phyloP scores from a whole-genome alignment of 2,329 filamentous ascomycete genomes.

The Botrytis fragariae region DNA sequence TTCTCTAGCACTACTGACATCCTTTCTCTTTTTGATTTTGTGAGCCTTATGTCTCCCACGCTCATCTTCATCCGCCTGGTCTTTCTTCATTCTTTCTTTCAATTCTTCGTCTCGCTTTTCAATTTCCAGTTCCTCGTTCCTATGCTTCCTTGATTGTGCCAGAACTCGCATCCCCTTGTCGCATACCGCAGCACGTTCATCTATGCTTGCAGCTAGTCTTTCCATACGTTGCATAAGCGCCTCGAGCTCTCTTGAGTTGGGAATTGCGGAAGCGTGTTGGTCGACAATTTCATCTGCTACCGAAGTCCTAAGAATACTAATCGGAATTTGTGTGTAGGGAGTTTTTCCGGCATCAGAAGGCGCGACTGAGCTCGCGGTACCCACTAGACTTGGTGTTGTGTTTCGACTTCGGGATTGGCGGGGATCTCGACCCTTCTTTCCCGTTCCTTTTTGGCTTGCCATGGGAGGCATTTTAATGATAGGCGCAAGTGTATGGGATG shows the following conservation, averaged over 20 bases:
- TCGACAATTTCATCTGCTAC: constrained; percentile 66
- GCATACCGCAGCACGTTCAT: constrained; percentile 64
- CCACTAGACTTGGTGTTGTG: constrained; percentile 62
- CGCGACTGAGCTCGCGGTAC: constrained; percentile 41
- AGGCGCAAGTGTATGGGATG: background rate
- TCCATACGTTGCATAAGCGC: constrained; percentile 63
- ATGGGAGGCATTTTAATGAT: constrained; percentile 52
- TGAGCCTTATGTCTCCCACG: constrained; percentile 49
- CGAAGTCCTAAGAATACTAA: constrained; percentile 57
- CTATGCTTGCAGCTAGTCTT: constrained; percentile 63
- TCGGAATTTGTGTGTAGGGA: constrained; percentile 64
- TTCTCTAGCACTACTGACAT: constrained; percentile 59
- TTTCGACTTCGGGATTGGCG: constrained; percentile 70
- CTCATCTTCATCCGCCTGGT: constrained; percentile 49
- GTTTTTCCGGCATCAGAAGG: constrained; percentile 53
- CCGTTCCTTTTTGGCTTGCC: constrained; percentile 59
- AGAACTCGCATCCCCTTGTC: constrained; percentile 72
- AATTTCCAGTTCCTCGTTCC: constrained; percentile 51
- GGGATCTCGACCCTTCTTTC: constrained; percentile 63
- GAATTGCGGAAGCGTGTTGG: constrained; percentile 55
- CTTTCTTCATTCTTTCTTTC: constrained; percentile 39
- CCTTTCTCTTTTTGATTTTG: constrained; percentile 80
- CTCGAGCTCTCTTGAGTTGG: constrained; percentile 62
- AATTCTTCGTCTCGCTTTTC: constrained; percentile 48
- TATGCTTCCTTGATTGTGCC: constrained; percentile 62